Conservation (phyloP, 257 asterid species). For the Voacanga thouarsii region DNA sequence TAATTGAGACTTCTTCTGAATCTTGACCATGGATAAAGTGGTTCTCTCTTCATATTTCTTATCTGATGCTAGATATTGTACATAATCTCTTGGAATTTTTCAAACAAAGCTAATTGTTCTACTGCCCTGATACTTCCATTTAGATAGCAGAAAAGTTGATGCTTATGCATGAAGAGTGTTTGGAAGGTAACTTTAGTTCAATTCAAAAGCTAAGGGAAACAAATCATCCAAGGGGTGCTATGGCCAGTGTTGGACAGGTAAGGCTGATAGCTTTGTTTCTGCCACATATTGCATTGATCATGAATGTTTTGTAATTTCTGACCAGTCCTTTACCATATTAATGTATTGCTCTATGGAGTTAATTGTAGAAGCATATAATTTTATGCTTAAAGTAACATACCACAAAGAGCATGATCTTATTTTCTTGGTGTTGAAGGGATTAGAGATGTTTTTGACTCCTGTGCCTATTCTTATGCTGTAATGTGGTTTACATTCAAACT, state of each 20-base stretch:
- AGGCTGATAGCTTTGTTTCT: not conserved
- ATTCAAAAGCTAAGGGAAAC: slow-evolving; percentile 44
- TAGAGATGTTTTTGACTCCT: not conserved
- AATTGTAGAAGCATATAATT: not conserved
- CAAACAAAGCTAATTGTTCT: not conserved
- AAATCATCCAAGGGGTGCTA: slow-evolving; percentile 26
- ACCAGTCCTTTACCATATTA: not conserved
- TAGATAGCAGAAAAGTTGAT: slow-evolving; percentile 60
- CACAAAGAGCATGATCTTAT: not conserved
- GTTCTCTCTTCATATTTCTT: not conserved
- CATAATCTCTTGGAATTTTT: not conserved
- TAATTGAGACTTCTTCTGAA: not conserved
- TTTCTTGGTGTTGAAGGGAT: not conserved
- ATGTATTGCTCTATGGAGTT: not conserved
- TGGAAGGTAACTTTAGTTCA: slow-evolving; percentile 53
- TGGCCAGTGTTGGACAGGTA: slow-evolving; percentile 45
- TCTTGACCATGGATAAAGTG: not conserved
- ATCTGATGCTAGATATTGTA: not conserved
- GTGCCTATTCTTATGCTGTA: not conserved
- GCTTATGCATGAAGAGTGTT: slow-evolving; percentile 71
- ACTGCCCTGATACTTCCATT: not conserved
- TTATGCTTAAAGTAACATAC: not conserved
- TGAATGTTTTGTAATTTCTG: not conserved
- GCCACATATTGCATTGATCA: not conserved
- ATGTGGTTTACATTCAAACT: not conserved